These are phyloP conservation scores for Pythium aristosporum DNA, from an alignment of 352 stramenopile genomes.

Conservation along the genomic window DNA sequence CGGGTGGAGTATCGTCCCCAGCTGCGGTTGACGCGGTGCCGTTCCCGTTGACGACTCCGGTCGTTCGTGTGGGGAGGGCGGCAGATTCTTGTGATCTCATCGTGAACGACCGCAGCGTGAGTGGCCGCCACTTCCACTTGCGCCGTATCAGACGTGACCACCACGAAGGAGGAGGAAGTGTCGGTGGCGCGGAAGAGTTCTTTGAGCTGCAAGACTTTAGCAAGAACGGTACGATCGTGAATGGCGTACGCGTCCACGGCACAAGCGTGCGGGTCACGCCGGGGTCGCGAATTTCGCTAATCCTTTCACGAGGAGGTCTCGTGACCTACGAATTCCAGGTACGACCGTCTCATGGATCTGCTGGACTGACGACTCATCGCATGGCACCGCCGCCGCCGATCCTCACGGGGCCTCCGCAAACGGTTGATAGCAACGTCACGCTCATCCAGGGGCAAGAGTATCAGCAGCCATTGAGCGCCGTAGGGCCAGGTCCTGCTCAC, in stretches of 20 bases:
- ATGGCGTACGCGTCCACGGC: slow-evolving; percentile 83
- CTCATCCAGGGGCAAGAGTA: slow-evolving; percentile 64
- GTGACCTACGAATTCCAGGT: slow-evolving; percentile 89
- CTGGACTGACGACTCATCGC: slow-evolving; percentile 2
- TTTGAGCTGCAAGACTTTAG: slow-evolving; percentile 88
- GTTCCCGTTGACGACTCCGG: slow-evolving; percentile 67
- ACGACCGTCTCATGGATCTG: slow-evolving; percentile 22
- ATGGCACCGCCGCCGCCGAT: slow-evolving; percentile 53
- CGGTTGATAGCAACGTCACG: slow-evolving; percentile 43
- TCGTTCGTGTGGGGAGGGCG: slow-evolving; percentile 75
- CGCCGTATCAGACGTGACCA: slow-evolving; percentile 57
- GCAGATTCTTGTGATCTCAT: slow-evolving; percentile 86
- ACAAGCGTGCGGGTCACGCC: slow-evolving; percentile 67
- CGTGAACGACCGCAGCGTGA: slow-evolving; percentile 87
- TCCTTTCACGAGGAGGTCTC: slow-evolving; percentile 78
- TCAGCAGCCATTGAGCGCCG: slow-evolving; percentile 47
- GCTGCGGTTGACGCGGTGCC: slow-evolving; percentile 43
- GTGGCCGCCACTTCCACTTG: slow-evolving; percentile 82
- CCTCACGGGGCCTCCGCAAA: slow-evolving; percentile 38
- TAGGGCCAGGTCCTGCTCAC: slow-evolving; percentile 12
- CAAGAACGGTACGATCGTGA: slow-evolving; percentile 89
- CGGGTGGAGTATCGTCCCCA: slow-evolving; percentile 20
- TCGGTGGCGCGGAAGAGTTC: slow-evolving; percentile 41
- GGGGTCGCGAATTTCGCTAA: slow-evolving; percentile 81
- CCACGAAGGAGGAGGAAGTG: slow-evolving; percentile 18